Base-by-base conservation (phyloP, 2,329 filamentous ascomycete genomes). In the Fusarium tuaranense region DNA sequence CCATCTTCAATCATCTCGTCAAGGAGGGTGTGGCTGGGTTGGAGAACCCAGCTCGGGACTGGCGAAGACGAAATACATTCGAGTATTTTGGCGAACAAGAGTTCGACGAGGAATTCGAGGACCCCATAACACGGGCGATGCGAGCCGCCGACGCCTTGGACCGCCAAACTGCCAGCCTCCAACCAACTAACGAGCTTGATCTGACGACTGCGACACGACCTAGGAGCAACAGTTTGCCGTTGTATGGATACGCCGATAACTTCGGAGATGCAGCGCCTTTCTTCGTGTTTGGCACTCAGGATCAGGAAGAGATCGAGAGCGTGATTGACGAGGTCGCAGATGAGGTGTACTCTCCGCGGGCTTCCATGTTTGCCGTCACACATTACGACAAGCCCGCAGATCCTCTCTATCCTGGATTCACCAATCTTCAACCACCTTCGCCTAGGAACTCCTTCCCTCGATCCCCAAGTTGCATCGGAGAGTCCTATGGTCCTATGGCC, bases 101-200 rank as follows among this genome's bases (percentile, higher is more conserved):
- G 16, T 72, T 68, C 25, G 67, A 72, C 18, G 68, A 75, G n/a
- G 70, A 75, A 38, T 66, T 76, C n/a, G 81, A 85, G 46, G 88
- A 91, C 74, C 88, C 88, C 53, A 87, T 86, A 67, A 86, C 84
- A 25, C 84, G 82, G 74, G 89, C 89, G 39, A 91, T 91, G 88
- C 84, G 87, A 75, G 89, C 88, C 18, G 90, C 89, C 9, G 89
- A 91, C 65, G 87, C 86, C 3, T 83, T 92, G 41, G 88, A 92
- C 75, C 84, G 84, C 64, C 83, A 89, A 71, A 91, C 89, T 0
- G 88, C 86, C 58, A 87, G 82, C 25, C 80, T 91, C n/a, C 88
- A 91, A 71, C 83, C 84, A 0, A 83, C 78, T 58, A 83, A 84
- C 64, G 85, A 88, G 48, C 79, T 88, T n/a, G 87, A 88, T 60